Base-by-base conservation (phyloP, 768 basidiomycete genomes). In the Xanthoconium stramineum region DNA sequence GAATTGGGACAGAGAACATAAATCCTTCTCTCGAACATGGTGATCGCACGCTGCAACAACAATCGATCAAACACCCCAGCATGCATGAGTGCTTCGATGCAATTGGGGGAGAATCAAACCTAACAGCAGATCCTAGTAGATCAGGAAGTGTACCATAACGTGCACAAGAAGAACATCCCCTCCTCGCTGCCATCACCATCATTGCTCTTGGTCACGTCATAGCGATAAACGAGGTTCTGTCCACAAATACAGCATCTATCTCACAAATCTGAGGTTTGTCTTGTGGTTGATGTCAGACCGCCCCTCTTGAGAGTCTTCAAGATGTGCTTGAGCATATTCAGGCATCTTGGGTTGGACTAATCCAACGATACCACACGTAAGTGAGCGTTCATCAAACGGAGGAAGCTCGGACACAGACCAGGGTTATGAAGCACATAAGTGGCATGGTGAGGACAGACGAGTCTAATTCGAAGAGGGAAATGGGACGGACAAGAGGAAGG, bases 151-250 rank as follows among this genome's bases (percentile, higher is more conserved):
- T 50, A 88, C 90, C 89, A 92, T 7, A 92, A 70, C 0, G 89
- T 91, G 65, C 92, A 94, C 46, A 98, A 75, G 58, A 91, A 92
- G 74, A 98, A 97, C 0, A 91, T 94, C 3, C 95, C 95, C 72
- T 97, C 95, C 61, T 96, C 92, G 1, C 95, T 94, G 2, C 96
- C 95, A 13, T 98, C 92, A 8, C 96, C 96, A 63, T 98, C 96
- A 55, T 90, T 86, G 0, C 91, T 85, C 69, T 89, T 89, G 28
- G 70, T 74, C 13, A 89, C 86, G 67, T 98, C 93, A 70, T 98
- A 98, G 9, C 95, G 85, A 67, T 89, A 96, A 7, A 93, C 89
- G 11, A 93, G 80, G 63, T 86, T 87, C 89, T 92, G 60, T n/a
- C 24, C 15, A 47, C 8, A 50, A 6, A 19, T 57, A 60, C 40